These are phyloP conservation scores for Curvularia spicifera DNA, from an alignment of 2,329 filamentous ascomycete genomes.

Conservation along the genomic window DNA sequence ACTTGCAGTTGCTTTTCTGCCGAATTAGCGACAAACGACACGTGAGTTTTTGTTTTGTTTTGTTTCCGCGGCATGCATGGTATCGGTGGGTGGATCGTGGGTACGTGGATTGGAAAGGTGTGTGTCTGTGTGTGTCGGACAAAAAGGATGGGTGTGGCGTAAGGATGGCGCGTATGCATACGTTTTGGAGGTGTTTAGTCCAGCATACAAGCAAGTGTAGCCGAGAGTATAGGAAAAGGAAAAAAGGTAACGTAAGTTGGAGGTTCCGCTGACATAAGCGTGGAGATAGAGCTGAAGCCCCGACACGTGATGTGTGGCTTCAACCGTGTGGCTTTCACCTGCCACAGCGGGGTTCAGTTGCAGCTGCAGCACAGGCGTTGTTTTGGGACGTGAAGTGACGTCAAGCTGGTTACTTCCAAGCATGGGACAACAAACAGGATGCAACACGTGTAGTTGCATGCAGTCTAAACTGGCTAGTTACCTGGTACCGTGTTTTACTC, in stretches of 20 bases:
- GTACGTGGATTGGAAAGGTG: neutral
- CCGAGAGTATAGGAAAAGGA: neutral
- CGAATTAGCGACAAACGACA: neutral
- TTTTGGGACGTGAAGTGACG: slow-evolving; percentile 4
- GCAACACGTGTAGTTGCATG: slow-evolving; percentile 6
- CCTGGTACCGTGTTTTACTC: neutral
- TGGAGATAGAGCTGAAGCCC: neutral
- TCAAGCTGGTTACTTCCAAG: slow-evolving; percentile 1
- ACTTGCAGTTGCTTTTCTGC: neutral
- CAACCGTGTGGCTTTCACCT: slow-evolving; percentile 7
- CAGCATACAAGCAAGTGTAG: neutral
- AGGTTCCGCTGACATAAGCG: neutral
- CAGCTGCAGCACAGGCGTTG: slow-evolving; percentile 3
- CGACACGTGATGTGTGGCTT: slow-evolving; percentile 6
- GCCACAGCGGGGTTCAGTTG: slow-evolving; percentile 8
- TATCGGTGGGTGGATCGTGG: neutral
- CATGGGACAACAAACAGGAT: slow-evolving; percentile 6
- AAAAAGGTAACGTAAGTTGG: neutral
- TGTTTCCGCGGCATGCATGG: neutral
- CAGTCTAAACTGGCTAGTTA: neutral
- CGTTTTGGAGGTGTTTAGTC: neutral
- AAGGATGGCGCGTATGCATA: neutral
- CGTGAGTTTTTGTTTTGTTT: neutral
- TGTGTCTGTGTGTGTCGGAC: neutral
- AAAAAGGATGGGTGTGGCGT: slow-evolving; percentile 3